phyloP scores from a whole-genome alignment of 768 basidiomycete genomes.

The Lepiota brunneoincarnata region DNA sequence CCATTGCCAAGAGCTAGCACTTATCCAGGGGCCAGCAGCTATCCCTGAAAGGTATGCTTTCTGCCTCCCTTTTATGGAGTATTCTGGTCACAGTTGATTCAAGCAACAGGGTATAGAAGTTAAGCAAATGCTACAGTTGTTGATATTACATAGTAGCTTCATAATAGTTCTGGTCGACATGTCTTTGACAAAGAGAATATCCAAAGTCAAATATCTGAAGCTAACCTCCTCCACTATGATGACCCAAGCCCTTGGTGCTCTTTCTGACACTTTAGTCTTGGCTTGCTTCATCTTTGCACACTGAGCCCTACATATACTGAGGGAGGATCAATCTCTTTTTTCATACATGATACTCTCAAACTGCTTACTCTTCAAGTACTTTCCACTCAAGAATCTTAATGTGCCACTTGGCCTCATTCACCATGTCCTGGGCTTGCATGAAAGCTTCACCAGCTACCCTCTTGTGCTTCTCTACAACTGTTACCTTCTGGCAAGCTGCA shows the following conservation, averaged over 20 bases:
- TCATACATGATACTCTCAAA: not conserved
- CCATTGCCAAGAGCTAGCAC: not conserved
- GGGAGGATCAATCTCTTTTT: slow-evolving; percentile 5
- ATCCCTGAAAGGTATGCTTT: slow-evolving; percentile 24
- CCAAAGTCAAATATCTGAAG: no score
- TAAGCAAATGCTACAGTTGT: no score
- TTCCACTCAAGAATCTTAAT: slow-evolving; percentile 49
- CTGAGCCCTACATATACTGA: slow-evolving; percentile 34
- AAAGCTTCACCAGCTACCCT: slow-evolving; percentile 50
- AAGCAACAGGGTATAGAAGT: not conserved
- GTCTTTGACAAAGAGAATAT: not conserved
- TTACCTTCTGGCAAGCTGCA: slow-evolving; percentile 47
- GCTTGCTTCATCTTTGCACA: slow-evolving; percentile 53
- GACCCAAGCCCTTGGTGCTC: slow-evolving; percentile 42
- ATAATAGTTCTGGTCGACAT: not conserved
- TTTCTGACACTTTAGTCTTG: slow-evolving; percentile 49
- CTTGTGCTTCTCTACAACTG: slow-evolving; percentile 49
- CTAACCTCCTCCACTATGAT: slow-evolving; percentile 26
- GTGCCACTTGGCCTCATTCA: slow-evolving; percentile 45
- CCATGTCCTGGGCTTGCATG: slow-evolving; percentile 39
- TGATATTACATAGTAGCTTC: not conserved
- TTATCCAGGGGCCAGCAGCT: slow-evolving; percentile 36
- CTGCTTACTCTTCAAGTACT: slow-evolving; percentile 48
- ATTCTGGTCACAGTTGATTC: no score
- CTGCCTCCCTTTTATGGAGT: not conserved